phyloP scores from a whole-genome alignment of 2,329 filamentous ascomycete species.

The Botrytis paeoniae region DNA sequence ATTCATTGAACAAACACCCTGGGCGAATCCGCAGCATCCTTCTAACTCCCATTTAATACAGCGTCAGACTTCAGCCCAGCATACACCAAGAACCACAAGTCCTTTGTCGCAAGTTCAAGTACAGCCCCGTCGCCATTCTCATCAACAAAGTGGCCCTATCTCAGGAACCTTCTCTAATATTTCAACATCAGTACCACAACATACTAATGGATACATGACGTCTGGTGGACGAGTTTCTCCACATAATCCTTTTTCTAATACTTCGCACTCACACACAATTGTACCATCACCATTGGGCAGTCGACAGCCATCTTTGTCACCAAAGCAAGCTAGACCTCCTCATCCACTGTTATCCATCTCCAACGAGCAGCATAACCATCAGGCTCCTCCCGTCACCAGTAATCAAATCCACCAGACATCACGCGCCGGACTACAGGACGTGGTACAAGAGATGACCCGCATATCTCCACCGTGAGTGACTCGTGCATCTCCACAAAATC shows the following conservation, averaged over 20 bases:
- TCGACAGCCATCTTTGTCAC: constrained; percentile 37
- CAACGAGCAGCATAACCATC: constrained; percentile 24
- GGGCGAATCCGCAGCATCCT: constrained; percentile 85
- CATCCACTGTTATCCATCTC: constrained; percentile 20
- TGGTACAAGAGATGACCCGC: constrained; percentile 22
- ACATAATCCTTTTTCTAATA: constrained; percentile 35
- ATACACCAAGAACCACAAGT: constrained; percentile 40
- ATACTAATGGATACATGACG: constrained; percentile 31
- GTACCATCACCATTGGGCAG: constrained; percentile 37
- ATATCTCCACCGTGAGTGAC: constrained; percentile 24
- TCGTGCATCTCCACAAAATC: background rate
- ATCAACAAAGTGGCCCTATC: constrained; percentile 35
- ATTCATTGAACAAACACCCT: constrained; percentile 84
- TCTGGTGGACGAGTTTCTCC: constrained; percentile 34
- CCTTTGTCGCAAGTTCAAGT: constrained; percentile 36
- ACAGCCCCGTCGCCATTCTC: constrained; percentile 41
- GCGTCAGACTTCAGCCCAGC: constrained; percentile 42
- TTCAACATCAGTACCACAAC: constrained; percentile 28
- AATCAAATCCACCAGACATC: constrained; percentile 27
- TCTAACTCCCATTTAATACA: constrained; percentile 51
- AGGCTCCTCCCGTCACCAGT: constrained; percentile 1
- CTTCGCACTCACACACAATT: constrained; percentile 33
- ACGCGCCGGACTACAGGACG: constrained; percentile 24
- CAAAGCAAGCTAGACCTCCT: constrained; percentile 31
- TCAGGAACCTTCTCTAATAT: constrained; percentile 38